Percentiles rank a stretch among this genome's conserved stretches.
Evolutionary conservation across 306 rosid species (phyloP).

Genomic region (Hippophae tibetana): DNA sequence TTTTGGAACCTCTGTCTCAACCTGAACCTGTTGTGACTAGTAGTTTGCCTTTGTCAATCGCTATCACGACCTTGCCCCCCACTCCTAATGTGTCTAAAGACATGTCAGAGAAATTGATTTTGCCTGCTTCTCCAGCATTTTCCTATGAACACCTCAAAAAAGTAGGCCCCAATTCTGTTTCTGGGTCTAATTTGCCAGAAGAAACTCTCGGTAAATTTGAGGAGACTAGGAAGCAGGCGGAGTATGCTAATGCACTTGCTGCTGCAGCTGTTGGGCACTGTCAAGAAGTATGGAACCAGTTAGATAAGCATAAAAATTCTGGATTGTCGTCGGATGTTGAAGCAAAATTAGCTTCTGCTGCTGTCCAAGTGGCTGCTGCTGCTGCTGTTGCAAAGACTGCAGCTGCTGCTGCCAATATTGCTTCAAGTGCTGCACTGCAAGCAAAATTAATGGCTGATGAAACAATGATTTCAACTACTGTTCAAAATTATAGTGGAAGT

Average conservation of each 20-base stretch:
- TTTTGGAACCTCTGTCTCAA: constrained; percentile 45
- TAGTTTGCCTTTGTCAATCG: constrained; percentile 29
- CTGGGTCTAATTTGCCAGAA: constrained; percentile 43
- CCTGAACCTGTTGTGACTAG: constrained; percentile 28
- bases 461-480: constrained; percentile 38
- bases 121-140: constrained; percentile 28
- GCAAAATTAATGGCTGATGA: constrained; percentile 92
- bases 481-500: constrained; percentile 28
- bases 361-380: constrained; percentile 74
- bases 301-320: constrained; percentile 70
- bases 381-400: constrained; percentile 97
- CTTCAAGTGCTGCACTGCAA: constrained; percentile 87
- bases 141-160: constrained; percentile 31
- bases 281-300: constrained; percentile 77
- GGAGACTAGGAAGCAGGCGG: constrained; percentile 78
- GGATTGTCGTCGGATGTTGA: constrained; percentile 59
- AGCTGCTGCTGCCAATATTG: constrained; percentile 92
- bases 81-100: constrained; percentile 37
- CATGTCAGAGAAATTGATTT: constrained; percentile 37
- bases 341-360: constrained; percentile 77
- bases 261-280: constrained; percentile 73
- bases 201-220: constrained; percentile 60
- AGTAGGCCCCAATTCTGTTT: constrained; percentile 33
- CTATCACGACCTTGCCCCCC: constrained; percentile 25
- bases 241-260: constrained; percentile 74